Conservation (phyloP, 2,329 filamentous ascomycete species). For the Trichoderma hamatum region DNA sequence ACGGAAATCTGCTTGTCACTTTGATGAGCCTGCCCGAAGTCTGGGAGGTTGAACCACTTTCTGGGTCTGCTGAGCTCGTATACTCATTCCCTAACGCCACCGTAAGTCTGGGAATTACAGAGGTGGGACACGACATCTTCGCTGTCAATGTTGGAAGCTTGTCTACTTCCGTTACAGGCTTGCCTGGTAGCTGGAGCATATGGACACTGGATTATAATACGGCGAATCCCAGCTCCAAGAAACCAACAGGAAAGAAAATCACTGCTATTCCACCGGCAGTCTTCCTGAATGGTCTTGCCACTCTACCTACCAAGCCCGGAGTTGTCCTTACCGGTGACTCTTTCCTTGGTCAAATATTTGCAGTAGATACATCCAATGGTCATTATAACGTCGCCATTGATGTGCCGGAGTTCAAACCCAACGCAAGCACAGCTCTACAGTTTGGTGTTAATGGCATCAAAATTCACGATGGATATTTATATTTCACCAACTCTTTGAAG, state of each 20-base stretch:
- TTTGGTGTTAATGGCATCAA: neutral
- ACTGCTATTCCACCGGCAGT: neutral
- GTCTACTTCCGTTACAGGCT: neutral
- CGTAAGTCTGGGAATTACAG: neutral
- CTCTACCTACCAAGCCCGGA: neutral
- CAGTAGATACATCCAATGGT: neutral
- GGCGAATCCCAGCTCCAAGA: neutral
- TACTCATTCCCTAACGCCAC: neutral
- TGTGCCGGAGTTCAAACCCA: neutral
- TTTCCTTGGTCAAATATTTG: neutral
- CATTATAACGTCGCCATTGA: neutral
- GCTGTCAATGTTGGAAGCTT: neutral
- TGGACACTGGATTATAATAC: neutral
- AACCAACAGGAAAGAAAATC: neutral
- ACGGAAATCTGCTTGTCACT: neutral
- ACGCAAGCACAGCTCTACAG: neutral
- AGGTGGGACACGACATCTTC: neutral
- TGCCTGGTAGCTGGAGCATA: neutral
- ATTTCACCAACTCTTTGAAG: neutral
- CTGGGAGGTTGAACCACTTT: neutral
- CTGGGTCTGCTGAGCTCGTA: neutral
- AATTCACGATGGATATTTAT: neutral
- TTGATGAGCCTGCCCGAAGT: neutral
- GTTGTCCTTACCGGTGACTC: neutral
- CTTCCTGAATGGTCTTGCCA: neutral